Percentiles rank a stretch among this genome's conserved stretches.
These are phyloP conservation scores for Monosporascus ibericus DNA, from an alignment of 2,329 filamentous ascomycete genomes.

Conservation along the genomic window DNA sequence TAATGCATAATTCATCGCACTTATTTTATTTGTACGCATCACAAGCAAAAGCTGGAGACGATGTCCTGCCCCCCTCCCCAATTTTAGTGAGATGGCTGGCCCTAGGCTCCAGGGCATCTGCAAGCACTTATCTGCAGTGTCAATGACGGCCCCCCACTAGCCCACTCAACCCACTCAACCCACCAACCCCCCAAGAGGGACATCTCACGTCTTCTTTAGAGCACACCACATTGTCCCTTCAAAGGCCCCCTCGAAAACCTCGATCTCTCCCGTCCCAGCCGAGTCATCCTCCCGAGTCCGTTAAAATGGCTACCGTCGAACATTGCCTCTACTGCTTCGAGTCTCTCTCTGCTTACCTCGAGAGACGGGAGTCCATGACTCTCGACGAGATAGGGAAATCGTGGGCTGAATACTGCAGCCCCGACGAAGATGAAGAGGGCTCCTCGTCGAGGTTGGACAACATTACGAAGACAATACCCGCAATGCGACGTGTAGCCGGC, in stretches of 20 bases:
- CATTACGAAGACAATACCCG: conserved; percentile 25
- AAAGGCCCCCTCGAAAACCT: not conserved
- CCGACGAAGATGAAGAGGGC: conserved; percentile 6
- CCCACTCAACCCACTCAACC: too few relatives aligned
- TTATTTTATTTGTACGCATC: too few relatives aligned
- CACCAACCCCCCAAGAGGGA: too few relatives aligned
- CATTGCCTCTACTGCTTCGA: conserved; percentile 97
- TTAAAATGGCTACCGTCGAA: conserved; percentile 69
- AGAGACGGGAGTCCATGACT: conserved; percentile 59
- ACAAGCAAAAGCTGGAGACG: too few relatives aligned
- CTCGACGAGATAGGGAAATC: conserved; percentile 65
- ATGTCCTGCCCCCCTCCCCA: too few relatives aligned
- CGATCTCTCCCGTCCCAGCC: not conserved
- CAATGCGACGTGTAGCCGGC: conserved; percentile 18
- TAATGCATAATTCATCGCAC: too few relatives aligned
- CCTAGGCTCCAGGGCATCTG: too few relatives aligned
- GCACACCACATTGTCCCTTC: not conserved
- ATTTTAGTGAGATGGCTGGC: too few relatives aligned
- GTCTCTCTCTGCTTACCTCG: conserved; percentile 67
- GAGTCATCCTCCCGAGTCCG: not conserved
- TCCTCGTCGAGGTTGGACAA: conserved; percentile 18
- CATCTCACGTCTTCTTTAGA: too few relatives aligned
- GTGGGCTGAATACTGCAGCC: conserved; percentile 40
- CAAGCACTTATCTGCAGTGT: too few relatives aligned
- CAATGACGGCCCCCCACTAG: too few relatives aligned